Percentiles rank a stretch among this genome's conserved stretches.
Evolutionary conservation across 768 basidiomycete genomes (phyloP).

Genomic region (Pulveroboletus sp.): DNA sequence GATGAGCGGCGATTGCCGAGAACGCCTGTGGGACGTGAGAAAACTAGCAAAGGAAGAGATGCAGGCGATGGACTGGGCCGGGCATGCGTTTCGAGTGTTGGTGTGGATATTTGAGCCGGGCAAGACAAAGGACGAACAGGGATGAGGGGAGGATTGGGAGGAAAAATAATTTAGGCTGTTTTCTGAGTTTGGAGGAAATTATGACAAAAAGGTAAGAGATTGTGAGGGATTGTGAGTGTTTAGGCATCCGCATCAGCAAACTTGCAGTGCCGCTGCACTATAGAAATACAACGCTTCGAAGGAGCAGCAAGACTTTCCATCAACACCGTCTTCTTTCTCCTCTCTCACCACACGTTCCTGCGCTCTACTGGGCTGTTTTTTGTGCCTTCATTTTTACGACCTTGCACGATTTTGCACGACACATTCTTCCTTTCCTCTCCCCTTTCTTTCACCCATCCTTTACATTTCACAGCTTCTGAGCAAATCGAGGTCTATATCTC

Average conservation of each 20-base stretch:
- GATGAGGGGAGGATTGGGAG: neutral
- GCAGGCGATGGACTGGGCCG: neutral
- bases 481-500: constrained; percentile 28
- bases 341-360: constrained; percentile 22
- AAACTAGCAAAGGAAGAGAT: neutral
- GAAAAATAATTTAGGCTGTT: neutral
- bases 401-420: constrained; percentile 68
- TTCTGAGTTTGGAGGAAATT: constrained; percentile 11
- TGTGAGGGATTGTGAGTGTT: constrained; percentile 9
- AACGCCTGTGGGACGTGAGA: constrained; percentile 5
- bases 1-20: constrained; percentile 18
- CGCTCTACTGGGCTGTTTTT: constrained; percentile 24
- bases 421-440: constrained; percentile 37
- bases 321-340: constrained; percentile 33
- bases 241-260: constrained; percentile 19
- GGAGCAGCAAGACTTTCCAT: constrained; percentile 30
- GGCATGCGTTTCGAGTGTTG: neutral
- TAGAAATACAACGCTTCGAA: constrained; percentile 34
- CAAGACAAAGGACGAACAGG: neutral
- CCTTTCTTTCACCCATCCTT: constrained; percentile 37
- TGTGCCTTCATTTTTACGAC: constrained; percentile 52
- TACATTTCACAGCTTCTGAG: constrained; percentile 31
- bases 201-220: constrained; percentile 13
- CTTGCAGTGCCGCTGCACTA: constrained; percentile 26
- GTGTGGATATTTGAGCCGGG: neutral